A percentile compares a stretch with the other conserved stretches of the same genome.
phyloP scores from a whole-genome alignment of 805 yeast genomes.

The Saccharomycopsis synnaedendra region DNA sequence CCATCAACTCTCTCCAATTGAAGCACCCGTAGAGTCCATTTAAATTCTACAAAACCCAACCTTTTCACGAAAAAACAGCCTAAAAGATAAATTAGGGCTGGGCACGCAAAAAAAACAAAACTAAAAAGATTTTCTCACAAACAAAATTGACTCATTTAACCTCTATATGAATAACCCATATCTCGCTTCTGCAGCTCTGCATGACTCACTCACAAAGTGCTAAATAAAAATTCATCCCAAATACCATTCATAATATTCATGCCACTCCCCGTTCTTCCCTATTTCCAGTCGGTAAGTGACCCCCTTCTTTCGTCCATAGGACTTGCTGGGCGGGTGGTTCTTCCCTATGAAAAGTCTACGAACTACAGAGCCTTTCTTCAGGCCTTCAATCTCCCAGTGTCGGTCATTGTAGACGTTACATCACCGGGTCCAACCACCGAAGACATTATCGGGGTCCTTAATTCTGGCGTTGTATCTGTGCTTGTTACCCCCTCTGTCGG shows the following conservation, averaged over 20 bases:
- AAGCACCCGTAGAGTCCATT: too few relatives aligned
- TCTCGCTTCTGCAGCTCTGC: too few relatives aligned
- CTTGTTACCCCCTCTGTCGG: slow-evolving; percentile 26
- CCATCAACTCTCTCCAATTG: too few relatives aligned
- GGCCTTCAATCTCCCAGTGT: slow-evolving; percentile 20
- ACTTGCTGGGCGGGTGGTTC: slow-evolving; percentile 7
- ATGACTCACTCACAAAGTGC: too few relatives aligned
- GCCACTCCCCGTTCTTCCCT: slow-evolving; percentile 7
- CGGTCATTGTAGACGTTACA: slow-evolving; percentile 18
- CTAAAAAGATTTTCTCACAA: too few relatives aligned
- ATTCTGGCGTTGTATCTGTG: slow-evolving; percentile 45
- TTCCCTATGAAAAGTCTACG: background rate
- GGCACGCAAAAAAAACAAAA: too few relatives aligned
- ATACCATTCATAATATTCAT: background rate
- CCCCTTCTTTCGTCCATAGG: slow-evolving; percentile 1
- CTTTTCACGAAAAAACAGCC: too few relatives aligned
- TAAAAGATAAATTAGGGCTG: too few relatives aligned
- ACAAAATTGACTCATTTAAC: too few relatives aligned
- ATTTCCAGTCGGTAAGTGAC: slow-evolving; percentile 2
- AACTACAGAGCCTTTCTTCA: slow-evolving; percentile 6
- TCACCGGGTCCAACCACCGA: slow-evolving; percentile 5
- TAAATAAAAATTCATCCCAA: too few relatives aligned
- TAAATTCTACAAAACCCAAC: too few relatives aligned
- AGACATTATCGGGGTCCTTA: slow-evolving; percentile 36
- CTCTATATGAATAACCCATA: too few relatives aligned